Conservation (phyloP, 2,329 filamentous ascomycete species). For the Aspergillus costaricaensis region DNA sequence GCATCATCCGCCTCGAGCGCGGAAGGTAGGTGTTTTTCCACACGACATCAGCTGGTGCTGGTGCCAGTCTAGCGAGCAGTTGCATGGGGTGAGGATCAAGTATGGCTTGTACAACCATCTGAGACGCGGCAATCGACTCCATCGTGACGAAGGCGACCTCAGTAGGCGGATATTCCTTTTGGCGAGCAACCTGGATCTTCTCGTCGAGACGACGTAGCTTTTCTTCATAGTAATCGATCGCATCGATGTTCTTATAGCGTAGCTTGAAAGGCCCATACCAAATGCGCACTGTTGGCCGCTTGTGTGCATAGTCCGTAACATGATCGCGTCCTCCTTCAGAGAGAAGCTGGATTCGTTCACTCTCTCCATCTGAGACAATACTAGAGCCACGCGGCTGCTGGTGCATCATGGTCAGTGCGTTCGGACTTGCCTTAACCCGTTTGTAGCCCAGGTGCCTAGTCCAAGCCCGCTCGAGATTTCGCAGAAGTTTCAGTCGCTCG, state of each 20-base stretch:
- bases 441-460: conserved; percentile 69
- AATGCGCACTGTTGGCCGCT: conserved; percentile 69
- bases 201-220: conserved; percentile 77
- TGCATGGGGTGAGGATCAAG: conserved; percentile 87
- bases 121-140: conserved; percentile 87
- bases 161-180: conserved; percentile 73
- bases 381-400: conserved; percentile 45
- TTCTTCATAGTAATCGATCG: conserved; percentile 92
- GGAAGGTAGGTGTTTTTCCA: conserved; percentile 92
- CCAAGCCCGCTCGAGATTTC: conserved; percentile 80
- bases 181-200: conserved; percentile 68
- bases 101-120: conserved; percentile 95
- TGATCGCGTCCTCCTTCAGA: conserved; percentile 46
- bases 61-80: conserved; percentile 80
- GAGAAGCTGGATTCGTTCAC: conserved; percentile 63
- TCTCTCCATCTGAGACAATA: conserved; percentile 46
- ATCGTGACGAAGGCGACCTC: conserved; percentile 95
- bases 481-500: conserved; percentile 64
- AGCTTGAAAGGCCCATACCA: conserved; percentile 77
- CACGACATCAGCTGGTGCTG: conserved; percentile 87
- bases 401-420: conserved; percentile 52
- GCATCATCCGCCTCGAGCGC: conserved; percentile 69
- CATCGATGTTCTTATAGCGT: conserved; percentile 74
- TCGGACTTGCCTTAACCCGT: conserved; percentile 48
- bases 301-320: conserved; percentile 47